Conservation (phyloP, 2,329 filamentous ascomycete species). For the Beauveria rudraprayagi region DNA sequence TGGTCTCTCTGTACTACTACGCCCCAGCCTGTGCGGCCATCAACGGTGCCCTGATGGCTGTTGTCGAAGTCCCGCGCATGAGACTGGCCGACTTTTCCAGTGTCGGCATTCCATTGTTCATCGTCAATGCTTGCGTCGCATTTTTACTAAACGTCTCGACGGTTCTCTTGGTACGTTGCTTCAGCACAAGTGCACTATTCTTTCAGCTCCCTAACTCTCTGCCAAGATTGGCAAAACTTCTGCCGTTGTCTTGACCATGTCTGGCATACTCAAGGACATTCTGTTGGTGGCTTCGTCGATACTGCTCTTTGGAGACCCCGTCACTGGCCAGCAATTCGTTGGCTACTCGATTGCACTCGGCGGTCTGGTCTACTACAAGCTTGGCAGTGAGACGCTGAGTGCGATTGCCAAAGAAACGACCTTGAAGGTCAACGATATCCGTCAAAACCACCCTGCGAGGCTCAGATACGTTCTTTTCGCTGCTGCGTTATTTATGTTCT, state of each 20-base stretch:
- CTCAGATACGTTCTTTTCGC: neutral
- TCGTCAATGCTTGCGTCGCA: slow-evolving; percentile 68
- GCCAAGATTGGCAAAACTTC: slow-evolving; percentile 78
- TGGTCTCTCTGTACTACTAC: slow-evolving; percentile 86
- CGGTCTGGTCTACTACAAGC: slow-evolving; percentile 77
- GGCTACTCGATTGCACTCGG: slow-evolving; percentile 74
- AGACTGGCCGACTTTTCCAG: slow-evolving; percentile 62
- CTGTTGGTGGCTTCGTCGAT: slow-evolving; percentile 73
- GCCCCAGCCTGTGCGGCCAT: slow-evolving; percentile 76
- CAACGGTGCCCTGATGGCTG: slow-evolving; percentile 66
- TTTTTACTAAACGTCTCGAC: slow-evolving; percentile 81
- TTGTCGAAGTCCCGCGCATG: slow-evolving; percentile 66
- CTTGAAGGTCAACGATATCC: neutral
- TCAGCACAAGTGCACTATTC: neutral
- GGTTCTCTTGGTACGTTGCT: slow-evolving; percentile 65
- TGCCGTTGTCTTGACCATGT: slow-evolving; percentile 73
- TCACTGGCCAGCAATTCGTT: slow-evolving; percentile 70
- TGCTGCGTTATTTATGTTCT: neutral
- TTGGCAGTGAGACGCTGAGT: slow-evolving; percentile 37
- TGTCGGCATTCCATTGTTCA: slow-evolving; percentile 64
- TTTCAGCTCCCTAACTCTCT: slow-evolving; percentile 19
- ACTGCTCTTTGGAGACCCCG: slow-evolving; percentile 71
- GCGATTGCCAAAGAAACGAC: neutral
- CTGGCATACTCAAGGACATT: slow-evolving; percentile 82
- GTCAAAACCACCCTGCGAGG: slow-evolving; percentile 1